Base-by-base conservation (phyloP, 371 early-diverging fungal genomes). In the Apophysomyces ossiformis region DNA sequence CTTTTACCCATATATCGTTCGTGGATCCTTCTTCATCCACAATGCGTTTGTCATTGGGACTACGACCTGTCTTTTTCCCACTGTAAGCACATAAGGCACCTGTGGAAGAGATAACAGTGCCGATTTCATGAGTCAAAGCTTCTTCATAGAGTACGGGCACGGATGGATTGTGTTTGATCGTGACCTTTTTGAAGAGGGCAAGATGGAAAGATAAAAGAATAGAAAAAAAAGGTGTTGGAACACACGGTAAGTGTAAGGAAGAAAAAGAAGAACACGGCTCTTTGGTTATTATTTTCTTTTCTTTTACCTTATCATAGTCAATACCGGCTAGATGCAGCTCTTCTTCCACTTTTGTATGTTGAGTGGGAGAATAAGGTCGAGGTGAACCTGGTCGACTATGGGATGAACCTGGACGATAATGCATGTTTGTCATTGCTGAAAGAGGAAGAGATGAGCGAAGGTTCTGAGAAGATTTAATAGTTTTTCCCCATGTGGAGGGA, bases 11-110 rank as follows among this genome's bases (percentile, higher is more conserved):
- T 71, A 98, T 86, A 74, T 97, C 94, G 58, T 90, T 80, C 12
- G 81, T 74, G 15, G 95, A 89, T 9, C 85, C 69, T 9, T 87
- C 79, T 71, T 98, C 98, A 57, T 96, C 96, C 43, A 96, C 98
- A 72, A 98, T 92, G 66, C 98, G 94, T 88, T 98, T 98, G 87
- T 98, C 98, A 68, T 87, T 85, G 57, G 95, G 92, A 74, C 93
- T 82, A 68, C 95, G 85, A 36, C 95, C 95, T 16, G 90, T 97
- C 84, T 97, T 97, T 66, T 86, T 84, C 61, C 97, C 98, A 56
- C 96, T 95, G 66, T 85, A 85, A 26, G 97, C 92, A 65, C 93
- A 93, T 63, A 98, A 82, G 8, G 98, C 99, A 56, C 99, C 99
- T 6, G 90, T 66, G 11, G 93, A 89, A 15, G 96, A 94, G 67